Base-by-base conservation (phyloP, 169 alveolate genomes). In the Eimeria tenella region DNA sequence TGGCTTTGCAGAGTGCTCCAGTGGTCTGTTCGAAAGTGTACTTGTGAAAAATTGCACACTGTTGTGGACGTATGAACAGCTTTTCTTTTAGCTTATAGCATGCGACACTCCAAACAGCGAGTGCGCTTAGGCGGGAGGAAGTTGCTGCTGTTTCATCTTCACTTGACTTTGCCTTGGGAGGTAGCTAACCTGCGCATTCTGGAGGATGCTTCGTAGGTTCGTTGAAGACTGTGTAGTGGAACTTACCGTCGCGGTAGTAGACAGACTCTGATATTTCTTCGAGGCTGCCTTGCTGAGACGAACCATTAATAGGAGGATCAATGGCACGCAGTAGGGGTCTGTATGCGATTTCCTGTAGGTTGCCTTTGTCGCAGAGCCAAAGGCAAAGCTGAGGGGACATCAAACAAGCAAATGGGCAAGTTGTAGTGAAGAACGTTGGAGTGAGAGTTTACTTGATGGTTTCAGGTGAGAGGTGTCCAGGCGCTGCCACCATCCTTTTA, bases 291-390 rank as follows among this genome's bases (percentile, higher is more conserved):
- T 31, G 42, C 19, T 58, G 68, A 10, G 19, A 17, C 21, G 68
- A 17, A 10, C 19, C 68, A 0, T 58, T 58, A 58, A 17, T 17
- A 9, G 84, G 84, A 15, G 84, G 84, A 4, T 74, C 84, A 5
- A 74, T 6, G 9, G 60, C 84, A 5, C 25, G 58, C 13, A 74
- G 25, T 9, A 74, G 62, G 1, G 84, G 84, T 52, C 84, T 52
- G 84, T 74, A 74, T 15, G 84, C 84, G 15, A 74, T 60, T 50
- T 74, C 84, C 52, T 74, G 84, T n/a, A 74, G 62, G 52, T 74
- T 74, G 84, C 84, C 84, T 19, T 74, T 74, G 62, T 74, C 84
- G 84, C 84, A 74, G 23, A 74, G 13, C 84, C 84, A 74, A 7
- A 74, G 84, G 23, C 84, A 74, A 17, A 74, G 84, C 84, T 74